Evolutionary conservation across 257 asterid genomes (phyloP), one percentile per base, ranked within the genome.

Genomic region (Fraxinus quadrangulata): DNA sequence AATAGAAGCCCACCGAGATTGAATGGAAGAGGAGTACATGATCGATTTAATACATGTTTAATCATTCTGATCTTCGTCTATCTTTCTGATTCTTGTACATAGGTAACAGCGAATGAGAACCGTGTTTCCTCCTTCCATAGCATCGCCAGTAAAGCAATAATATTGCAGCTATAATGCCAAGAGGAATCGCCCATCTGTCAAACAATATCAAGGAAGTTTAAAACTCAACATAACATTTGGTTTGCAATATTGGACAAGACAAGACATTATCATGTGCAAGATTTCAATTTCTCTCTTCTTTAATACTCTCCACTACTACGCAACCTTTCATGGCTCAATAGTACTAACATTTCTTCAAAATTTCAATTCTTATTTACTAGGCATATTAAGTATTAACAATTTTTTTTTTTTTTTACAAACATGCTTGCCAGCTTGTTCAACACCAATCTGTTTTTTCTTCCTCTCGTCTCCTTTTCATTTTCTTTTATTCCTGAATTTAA

Each of bases 151-250:
- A 93, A 24, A 93, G 85, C 80, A 90, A 69, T 23, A 88, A 67
- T 31, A 89, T 28, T 7, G 82, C 88, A 6, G 81, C 92, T 74
- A 92, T 72, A 39, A 84, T 84, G 21, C 81, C 82, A 8, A 96
- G 79, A 3, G 92, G 98, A 78, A 93, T 93, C 0, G 97, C 98
- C 99, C 99, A 96, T 89, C 98, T 96, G 94, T 83, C 31, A 67
- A 77, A 42, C 39, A 28, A 78, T n/a, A 23, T 61, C 67, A 82
- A 23, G n/a, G 10, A 40, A 54, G 67, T 10, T 26, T 12, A 37
- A 67, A 21, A 13, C 6, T 54, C 24, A 54, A 67, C 12, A 21
- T 6, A 9, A 47, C 56, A 14, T 14, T 47, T 13, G 2, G n/a
- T 14, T 14, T 4, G 56, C n/a, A 47, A 47, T 47, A 47, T 47